Evolutionary conservation across 192 early-diverging fungal species (phyloP).

Genomic region (Kickxella alabastrina): DNA sequence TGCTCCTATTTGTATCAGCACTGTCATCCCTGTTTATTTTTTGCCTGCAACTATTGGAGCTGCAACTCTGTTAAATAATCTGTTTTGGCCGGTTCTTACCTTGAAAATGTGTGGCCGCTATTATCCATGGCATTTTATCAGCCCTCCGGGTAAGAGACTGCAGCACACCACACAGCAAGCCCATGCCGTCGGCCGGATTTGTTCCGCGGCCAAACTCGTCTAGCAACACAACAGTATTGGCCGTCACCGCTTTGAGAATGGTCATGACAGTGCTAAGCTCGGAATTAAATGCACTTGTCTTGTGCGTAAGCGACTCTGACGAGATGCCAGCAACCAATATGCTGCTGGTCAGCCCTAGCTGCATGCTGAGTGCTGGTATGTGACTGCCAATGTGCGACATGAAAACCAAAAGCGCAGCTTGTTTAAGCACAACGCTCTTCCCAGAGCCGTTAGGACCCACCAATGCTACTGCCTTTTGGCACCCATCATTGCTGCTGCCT

Average conservation of each 20-base stretch:
- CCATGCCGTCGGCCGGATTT: slow-evolving; percentile 63
- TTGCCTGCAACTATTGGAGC: not conserved
- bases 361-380: slow-evolving; percentile 71
- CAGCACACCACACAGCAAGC: slow-evolving; percentile 70
- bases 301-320: slow-evolving; percentile 24
- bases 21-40: too few species aligned
- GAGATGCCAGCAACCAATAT: slow-evolving; percentile 62
- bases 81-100: slow-evolving; percentile 35
- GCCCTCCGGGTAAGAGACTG: slow-evolving; percentile 53
- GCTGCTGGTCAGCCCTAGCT: slow-evolving; percentile 72
- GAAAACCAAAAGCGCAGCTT: slow-evolving; percentile 73
- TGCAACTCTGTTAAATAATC: not conserved
- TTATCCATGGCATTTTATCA: slow-evolving; percentile 57
- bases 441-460: slow-evolving; percentile 86
- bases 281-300: slow-evolving; percentile 26
- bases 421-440: slow-evolving; percentile 71
- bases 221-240: slow-evolving; percentile 25
- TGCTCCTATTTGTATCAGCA: too few species aligned
- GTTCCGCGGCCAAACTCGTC: slow-evolving; percentile 50
- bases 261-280: slow-evolving; percentile 16
- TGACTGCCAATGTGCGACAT: slow-evolving; percentile 92
- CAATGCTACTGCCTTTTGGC: slow-evolving; percentile 58
- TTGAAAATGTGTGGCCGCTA: slow-evolving; percentile 89
- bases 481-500: not conserved
- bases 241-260: slow-evolving; percentile 7